phyloP scores from a whole-genome alignment of 495 filamentous ascomycete species.

The Aspergillus olivimuriae region DNA sequence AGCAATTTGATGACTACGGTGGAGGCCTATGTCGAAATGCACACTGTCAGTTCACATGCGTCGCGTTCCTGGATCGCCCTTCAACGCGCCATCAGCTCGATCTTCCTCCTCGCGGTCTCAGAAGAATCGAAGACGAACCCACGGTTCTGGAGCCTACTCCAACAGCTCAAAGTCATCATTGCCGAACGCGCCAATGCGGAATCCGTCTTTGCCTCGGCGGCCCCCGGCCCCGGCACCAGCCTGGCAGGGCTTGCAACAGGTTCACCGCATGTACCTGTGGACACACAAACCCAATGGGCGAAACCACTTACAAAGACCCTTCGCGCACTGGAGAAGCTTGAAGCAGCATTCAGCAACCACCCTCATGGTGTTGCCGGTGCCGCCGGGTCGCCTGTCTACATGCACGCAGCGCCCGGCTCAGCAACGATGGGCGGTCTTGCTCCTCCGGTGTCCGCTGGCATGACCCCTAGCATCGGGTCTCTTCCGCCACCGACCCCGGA shows the following conservation, averaged over 20 bases:
- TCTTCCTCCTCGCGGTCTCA: slow-evolving; percentile 41
- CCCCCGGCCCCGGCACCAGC: slow-evolving; percentile 21
- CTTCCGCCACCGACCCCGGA: slow-evolving; percentile 43
- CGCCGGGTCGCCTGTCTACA: slow-evolving; percentile 11
- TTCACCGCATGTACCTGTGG: slow-evolving; percentile 19
- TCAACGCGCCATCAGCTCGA: slow-evolving; percentile 43
- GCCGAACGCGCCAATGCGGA: slow-evolving; percentile 36
- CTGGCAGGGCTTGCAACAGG: slow-evolving; percentile 17
- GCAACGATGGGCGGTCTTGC: slow-evolving; percentile 9
- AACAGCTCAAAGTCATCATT: slow-evolving; percentile 37
- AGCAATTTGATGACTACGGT: slow-evolving; percentile 37
- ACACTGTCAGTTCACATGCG: slow-evolving; percentile 36
- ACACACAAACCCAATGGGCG: slow-evolving; percentile 42
- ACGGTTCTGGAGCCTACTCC: slow-evolving; percentile 34
- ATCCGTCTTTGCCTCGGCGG: slow-evolving; percentile 20
- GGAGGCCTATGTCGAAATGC: slow-evolving; percentile 42
- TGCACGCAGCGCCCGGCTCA: slow-evolving; percentile 8
- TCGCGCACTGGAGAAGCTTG: slow-evolving; percentile 40
- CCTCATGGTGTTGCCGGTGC: slow-evolving; percentile 5
- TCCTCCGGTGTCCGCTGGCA: slow-evolving; percentile 17
- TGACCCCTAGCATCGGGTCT: slow-evolving; percentile 34
- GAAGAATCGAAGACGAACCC: slow-evolving; percentile 38
- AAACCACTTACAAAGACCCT: slow-evolving; percentile 42
- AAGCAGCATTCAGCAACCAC: slow-evolving; percentile 31
- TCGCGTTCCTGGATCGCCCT: slow-evolving; percentile 43